phyloP scores from a whole-genome alignment of 164 flowering plant species.

The Chloranthus sessilifolius region DNA sequence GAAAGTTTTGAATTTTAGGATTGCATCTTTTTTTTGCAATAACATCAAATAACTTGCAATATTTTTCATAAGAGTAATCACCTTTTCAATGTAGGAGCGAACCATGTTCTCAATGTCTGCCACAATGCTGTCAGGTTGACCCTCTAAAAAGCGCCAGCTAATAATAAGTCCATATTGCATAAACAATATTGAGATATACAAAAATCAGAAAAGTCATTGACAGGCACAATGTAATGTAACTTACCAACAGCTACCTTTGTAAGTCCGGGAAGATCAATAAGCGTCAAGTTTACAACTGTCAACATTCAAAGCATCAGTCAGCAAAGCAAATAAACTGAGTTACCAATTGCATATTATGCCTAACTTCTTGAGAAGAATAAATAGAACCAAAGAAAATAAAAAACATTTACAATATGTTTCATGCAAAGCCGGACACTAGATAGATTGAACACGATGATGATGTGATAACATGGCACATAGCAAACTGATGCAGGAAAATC shows the following conservation, averaged over 20 bases:
- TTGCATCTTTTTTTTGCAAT: too few relatives aligned
- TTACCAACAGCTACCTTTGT: conserved; percentile 99
- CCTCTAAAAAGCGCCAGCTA: conserved; percentile 35
- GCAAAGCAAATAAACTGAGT: neutral
- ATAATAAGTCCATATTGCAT: conserved; percentile 9
- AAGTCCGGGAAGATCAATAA: conserved; percentile 99
- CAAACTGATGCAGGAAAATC: too few relatives aligned
- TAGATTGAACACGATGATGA: too few relatives aligned
- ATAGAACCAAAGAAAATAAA: too few relatives aligned
- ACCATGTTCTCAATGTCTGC: conserved; percentile 85
- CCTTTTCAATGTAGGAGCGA: conserved; percentile 83
- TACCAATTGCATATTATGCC: too few relatives aligned
- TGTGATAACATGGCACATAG: too few relatives aligned
- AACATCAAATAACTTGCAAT: neutral
- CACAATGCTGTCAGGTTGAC: conserved; percentile 74
- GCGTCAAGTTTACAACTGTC: conserved; percentile 94
- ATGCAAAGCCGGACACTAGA: too few relatives aligned
- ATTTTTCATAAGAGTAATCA: conserved; percentile 11
- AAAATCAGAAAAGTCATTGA: neutral
- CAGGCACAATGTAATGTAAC: conserved; percentile 15
- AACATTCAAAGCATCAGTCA: conserved; percentile 10
- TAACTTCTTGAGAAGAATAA: too few relatives aligned
- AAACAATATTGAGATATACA: neutral
- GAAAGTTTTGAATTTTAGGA: too few relatives aligned
- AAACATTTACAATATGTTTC: too few relatives aligned